Percentiles rank a stretch among this genome's conserved stretches.
phyloP scores from a whole-genome alignment of 2,329 filamentous ascomycete species.

The Alternaria gaisen region DNA sequence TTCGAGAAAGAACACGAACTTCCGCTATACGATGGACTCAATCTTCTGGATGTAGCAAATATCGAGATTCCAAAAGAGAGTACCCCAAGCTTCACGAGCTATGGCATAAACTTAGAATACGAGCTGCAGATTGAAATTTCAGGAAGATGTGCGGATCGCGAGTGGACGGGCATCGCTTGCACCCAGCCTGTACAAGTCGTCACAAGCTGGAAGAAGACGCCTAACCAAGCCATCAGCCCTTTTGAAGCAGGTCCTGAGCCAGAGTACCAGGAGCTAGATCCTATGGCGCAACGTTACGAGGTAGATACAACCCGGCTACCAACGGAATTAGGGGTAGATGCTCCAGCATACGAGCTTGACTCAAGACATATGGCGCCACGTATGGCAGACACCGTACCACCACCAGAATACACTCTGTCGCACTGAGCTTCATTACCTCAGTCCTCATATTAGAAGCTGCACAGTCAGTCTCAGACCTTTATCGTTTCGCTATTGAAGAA shows the following conservation, averaged over 20 bases:
- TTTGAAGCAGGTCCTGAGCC: conserved; percentile 11
- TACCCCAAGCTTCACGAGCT: conserved; percentile 38
- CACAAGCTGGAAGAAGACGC: conserved; percentile 15
- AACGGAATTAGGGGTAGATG: neutral
- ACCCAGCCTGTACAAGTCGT: conserved; percentile 30
- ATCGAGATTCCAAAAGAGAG: conserved; percentile 16
- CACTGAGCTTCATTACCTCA: neutral
- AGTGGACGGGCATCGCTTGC: conserved; percentile 28
- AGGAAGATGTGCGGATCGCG: conserved; percentile 39
- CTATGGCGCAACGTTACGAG: conserved; percentile 1
- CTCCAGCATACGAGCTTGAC: conserved; percentile 7
- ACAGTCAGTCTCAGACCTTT: neutral
- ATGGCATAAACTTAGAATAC: conserved; percentile 35
- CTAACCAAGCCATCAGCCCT: neutral
- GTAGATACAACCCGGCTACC: neutral
- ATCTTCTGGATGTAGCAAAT: conserved; percentile 19
- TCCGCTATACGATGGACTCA: conserved; percentile 27
- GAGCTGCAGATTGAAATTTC: conserved; percentile 36
- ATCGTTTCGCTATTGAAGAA: neutral
- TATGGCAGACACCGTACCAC: conserved; percentile 3
- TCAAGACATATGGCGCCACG: conserved; percentile 3
- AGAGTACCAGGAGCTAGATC: conserved; percentile 24
- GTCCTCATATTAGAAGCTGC: neutral
- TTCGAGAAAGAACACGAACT: conserved; percentile 25
- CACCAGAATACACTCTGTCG: conserved; percentile 11